Evolutionary conservation across 306 rosid genomes (phyloP).

Genomic region (Vigna hirtella): DNA sequence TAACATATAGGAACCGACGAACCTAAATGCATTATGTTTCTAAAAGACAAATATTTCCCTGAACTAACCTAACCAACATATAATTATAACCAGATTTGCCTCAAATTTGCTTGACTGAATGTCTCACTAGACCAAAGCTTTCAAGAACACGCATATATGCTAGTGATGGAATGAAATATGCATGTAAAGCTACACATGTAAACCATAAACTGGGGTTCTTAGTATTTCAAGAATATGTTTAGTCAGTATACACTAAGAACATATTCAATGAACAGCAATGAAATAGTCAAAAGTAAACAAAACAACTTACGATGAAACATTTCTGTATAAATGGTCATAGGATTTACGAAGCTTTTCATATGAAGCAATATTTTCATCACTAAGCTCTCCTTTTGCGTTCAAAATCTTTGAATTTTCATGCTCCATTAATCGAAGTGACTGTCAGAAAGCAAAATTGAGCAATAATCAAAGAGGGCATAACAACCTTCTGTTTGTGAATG

Average conservation of each 20-base stretch:
- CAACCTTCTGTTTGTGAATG: no score
- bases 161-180: constrained; percentile 7
- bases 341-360: constrained; percentile 98
- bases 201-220: constrained; percentile 27
- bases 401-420: constrained; percentile 93
- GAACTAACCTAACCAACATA: constrained; percentile 29
- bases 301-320: constrained; percentile 87
- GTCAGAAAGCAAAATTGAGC: constrained; percentile 44
- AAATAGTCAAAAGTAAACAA: constrained; percentile 24
- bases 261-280: constrained; percentile 29
- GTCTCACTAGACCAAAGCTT: constrained; percentile 34
- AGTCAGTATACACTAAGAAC: constrained; percentile 12
- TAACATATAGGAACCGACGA: constrained; percentile 15
- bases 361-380: constrained; percentile 83
- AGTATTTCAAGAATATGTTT: constrained; percentile 28
- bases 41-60: constrained; percentile 29
- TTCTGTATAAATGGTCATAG: constrained; percentile 86
- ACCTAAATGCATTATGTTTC: constrained; percentile 35
- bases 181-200: constrained; percentile 28
- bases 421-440: constrained; percentile 97
- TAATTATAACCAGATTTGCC: constrained; percentile 21
- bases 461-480: constrained; percentile 37
- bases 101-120: constrained; percentile 5
- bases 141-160: constrained; percentile 12
- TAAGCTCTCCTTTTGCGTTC: constrained; percentile 96